Percentiles rank a stretch among this genome's conserved stretches.
Conservation (phyloP, 2,329 filamentous ascomycete species). For the Ophiostoma sp. region DNA sequence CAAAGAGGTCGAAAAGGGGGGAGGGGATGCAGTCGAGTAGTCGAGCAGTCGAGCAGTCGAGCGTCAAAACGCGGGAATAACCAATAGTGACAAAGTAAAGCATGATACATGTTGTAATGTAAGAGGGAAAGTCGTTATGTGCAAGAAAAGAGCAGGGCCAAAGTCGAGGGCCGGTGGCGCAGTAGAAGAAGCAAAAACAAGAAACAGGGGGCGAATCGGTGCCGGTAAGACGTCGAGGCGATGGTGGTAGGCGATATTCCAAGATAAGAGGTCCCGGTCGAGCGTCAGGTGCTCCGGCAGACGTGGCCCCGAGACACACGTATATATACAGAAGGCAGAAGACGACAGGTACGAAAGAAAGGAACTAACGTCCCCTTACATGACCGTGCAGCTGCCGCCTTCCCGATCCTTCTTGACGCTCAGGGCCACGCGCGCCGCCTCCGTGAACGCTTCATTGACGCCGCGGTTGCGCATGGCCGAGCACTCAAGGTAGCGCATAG, state of each 20-base stretch:
- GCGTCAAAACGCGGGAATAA: not conserved
- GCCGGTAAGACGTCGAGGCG: not conserved
- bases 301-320: not conserved
- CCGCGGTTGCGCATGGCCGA: conserved; percentile 97
- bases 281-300: not conserved
- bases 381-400: conserved; percentile 60
- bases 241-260: not conserved
- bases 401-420: conserved; percentile 67
- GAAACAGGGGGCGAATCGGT: not conserved
- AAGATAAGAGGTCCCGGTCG: not conserved
- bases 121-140: conserved; percentile 21
- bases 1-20: not conserved
- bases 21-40: not conserved
- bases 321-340: conserved; percentile 6
- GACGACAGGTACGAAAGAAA: not conserved
- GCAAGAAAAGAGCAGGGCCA: not conserved
- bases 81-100: not conserved
- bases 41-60: not conserved
- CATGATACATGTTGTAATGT: conserved; percentile 13
- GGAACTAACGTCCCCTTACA: conserved; percentile 44
- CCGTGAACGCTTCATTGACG: conserved; percentile 97
- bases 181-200: not conserved
- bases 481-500: conserved; percentile 94
- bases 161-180: not conserved
- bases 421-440: conserved; percentile 91